A percentile compares a stretch with the other conserved stretches of the same genome.
Conservation (phyloP, 805 yeast genomes). For the Komagataella pseudopastoris region DNA sequence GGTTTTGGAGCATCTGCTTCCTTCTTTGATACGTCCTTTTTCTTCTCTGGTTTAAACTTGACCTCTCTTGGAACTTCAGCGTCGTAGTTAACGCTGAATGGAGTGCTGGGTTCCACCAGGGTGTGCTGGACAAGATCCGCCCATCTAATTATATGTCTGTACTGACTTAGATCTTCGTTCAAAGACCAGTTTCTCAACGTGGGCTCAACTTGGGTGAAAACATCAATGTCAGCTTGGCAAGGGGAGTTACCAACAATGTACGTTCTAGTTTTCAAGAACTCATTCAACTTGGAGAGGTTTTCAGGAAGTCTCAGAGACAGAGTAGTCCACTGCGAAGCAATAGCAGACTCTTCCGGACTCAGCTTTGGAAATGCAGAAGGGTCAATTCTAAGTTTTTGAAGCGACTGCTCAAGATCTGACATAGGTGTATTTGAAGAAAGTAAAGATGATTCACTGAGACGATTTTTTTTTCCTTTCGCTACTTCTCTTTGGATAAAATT, state of each 20-base stretch:
- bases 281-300: slow-evolving; percentile 47
- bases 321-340: slow-evolving; percentile 68
- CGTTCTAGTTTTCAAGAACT: slow-evolving; percentile 52
- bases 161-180: slow-evolving; percentile 38
- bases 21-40: slow-evolving; percentile 14
- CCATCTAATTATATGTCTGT: slow-evolving; percentile 91
- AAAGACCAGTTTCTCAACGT: slow-evolving; percentile 41
- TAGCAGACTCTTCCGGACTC: slow-evolving; percentile 32
- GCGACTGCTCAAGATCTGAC: not conserved
- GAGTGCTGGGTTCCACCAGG: slow-evolving; percentile 30
- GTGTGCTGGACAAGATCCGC: slow-evolving; percentile 72
- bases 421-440: not conserved
- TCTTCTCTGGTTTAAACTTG: slow-evolving; percentile 19
- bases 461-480: not conserved
- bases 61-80: slow-evolving; percentile 50
- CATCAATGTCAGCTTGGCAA: slow-evolving; percentile 55
- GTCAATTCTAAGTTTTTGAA: slow-evolving; percentile 6
- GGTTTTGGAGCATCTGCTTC: slow-evolving; percentile 5
- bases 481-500: not conserved
- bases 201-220: slow-evolving; percentile 56
- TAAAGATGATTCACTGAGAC: not conserved
- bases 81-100: slow-evolving; percentile 42
- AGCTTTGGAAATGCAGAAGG: slow-evolving; percentile 14
- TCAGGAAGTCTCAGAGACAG: slow-evolving; percentile 51
- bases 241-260: slow-evolving; percentile 59